Conservation (phyloP, 345 rosid genomes). For the Eucalyptus pauciflora region DNA sequence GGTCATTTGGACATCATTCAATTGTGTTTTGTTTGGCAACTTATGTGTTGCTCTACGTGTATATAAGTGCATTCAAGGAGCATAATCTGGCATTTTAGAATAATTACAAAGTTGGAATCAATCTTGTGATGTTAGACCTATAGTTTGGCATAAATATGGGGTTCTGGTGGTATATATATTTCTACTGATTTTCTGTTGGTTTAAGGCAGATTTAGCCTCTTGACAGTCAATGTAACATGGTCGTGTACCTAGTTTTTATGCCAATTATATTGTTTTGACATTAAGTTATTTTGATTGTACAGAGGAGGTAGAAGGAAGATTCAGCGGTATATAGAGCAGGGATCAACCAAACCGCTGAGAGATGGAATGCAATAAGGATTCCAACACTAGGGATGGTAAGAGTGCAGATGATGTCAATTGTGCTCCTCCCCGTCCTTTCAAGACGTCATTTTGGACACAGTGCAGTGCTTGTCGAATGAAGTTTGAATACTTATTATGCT, state of each 20-base stretch:
- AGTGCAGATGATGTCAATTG: not conserved
- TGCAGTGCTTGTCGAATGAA: slow-evolving; percentile 22
- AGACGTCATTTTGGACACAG: slow-evolving; percentile 33
- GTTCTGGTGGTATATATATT: not conserved
- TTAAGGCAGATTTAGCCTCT: not conserved
- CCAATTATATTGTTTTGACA: not conserved
- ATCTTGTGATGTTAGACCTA: not conserved
- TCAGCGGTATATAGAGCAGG: not conserved
- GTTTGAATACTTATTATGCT: slow-evolving; percentile 20
- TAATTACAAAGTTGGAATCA: not conserved
- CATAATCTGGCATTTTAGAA: not conserved
- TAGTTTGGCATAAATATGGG: not conserved
- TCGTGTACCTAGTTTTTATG: not conserved
- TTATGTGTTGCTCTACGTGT: not conserved
- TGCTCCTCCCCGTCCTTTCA: not conserved
- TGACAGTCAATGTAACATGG: not conserved
- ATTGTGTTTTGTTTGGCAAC: not conserved
- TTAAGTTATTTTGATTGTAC: not conserved
- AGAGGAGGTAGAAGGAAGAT: not conserved
- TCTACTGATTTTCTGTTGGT: not conserved
- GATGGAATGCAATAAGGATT: slow-evolving; percentile 20
- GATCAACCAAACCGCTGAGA: not conserved
- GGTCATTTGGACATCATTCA: not conserved
- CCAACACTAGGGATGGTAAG: not conserved
- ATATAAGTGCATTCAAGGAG: not conserved